Percentiles rank a stretch among this genome's conserved stretches.
These are phyloP conservation scores for Penicillium sp. DNA, from an alignment of 2,329 filamentous ascomycete species.

Conservation along the genomic window DNA sequence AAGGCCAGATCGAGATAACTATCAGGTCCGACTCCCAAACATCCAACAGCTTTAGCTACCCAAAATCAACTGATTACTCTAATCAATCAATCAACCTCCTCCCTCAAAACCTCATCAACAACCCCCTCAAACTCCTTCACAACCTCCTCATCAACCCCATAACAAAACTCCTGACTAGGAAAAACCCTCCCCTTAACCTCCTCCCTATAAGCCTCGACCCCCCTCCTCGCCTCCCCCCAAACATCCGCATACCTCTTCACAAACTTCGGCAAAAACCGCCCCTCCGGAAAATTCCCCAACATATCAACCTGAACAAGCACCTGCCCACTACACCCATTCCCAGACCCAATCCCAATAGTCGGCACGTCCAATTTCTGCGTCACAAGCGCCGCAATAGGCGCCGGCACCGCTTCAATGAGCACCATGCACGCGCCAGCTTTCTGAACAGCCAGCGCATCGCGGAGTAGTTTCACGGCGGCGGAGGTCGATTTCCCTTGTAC, in stretches of 20 bases:
- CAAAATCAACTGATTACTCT: no score
- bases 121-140: constrained; percentile 64
- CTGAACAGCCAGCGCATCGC: constrained; percentile 87
- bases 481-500: constrained; percentile 84
- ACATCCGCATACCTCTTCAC: constrained; percentile 92
- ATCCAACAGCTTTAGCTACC: background rate
- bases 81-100: background rate
- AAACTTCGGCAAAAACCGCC: constrained; percentile 87
- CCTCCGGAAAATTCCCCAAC: constrained; percentile 85
- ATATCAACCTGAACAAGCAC: constrained; percentile 97
- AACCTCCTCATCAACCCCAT: constrained; percentile 74
- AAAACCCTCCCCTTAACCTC: constrained; percentile 87
- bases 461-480: constrained; percentile 68
- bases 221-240: constrained; percentile 73
- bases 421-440: constrained; percentile 81
- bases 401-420: constrained; percentile 85
- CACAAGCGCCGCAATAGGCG: constrained; percentile 73
- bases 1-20: no score
- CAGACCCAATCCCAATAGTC: constrained; percentile 93
- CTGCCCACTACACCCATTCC: constrained; percentile 84
- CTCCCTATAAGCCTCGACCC: constrained; percentile 72
- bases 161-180: constrained; percentile 83
- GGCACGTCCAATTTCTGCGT: constrained; percentile 77
- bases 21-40: no score
- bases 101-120: constrained; percentile 31